phyloP scores from a whole-genome alignment of 768 basidiomycete genomes.

The Kwoniella sp. region DNA sequence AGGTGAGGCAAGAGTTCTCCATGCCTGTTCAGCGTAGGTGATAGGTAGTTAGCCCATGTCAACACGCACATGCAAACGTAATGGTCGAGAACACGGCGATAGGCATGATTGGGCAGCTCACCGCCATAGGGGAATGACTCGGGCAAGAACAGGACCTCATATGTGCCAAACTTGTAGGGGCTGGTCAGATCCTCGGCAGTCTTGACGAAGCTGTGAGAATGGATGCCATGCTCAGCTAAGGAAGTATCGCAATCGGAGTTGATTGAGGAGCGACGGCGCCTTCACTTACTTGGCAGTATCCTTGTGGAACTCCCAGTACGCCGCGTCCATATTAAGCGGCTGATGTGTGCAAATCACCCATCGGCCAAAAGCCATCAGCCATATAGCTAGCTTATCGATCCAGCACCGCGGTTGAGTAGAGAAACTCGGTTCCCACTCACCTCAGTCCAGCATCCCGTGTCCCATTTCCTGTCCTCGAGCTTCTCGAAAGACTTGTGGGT shows the following conservation, averaged over 20 bases:
- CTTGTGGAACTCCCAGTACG: slow-evolving; percentile 84
- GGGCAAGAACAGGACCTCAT: slow-evolving; percentile 85
- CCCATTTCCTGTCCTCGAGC: slow-evolving; percentile 71
- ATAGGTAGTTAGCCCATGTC: no score
- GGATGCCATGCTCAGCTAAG: no score
- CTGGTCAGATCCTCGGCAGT: slow-evolving; percentile 74
- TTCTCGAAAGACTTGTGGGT: slow-evolving; percentile 67
- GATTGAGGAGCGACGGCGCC: no score
- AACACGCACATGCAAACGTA: slow-evolving; percentile 9
- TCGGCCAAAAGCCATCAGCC: neutral
- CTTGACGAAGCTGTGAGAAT: slow-evolving; percentile 69
- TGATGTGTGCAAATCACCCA: slow-evolving; percentile 16
- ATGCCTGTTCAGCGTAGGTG: no score
- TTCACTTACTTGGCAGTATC: slow-evolving; percentile 71
- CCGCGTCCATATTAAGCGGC: slow-evolving; percentile 73
- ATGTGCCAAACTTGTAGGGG: slow-evolving; percentile 81
- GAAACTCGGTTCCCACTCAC: slow-evolving; percentile 19
- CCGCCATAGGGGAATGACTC: slow-evolving; percentile 92
- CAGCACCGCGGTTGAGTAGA: no score
- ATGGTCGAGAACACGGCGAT: neutral
- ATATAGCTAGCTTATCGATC: no score
- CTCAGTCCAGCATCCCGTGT: slow-evolving; percentile 86
- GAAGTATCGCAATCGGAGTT: no score
- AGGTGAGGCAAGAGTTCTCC: slow-evolving; percentile 89
- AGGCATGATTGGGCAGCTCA: slow-evolving; percentile 58